Percentiles rank a stretch among this genome's conserved stretches.
phyloP scores from a whole-genome alignment of 306 rosid species.

The Castanea mollissima region DNA sequence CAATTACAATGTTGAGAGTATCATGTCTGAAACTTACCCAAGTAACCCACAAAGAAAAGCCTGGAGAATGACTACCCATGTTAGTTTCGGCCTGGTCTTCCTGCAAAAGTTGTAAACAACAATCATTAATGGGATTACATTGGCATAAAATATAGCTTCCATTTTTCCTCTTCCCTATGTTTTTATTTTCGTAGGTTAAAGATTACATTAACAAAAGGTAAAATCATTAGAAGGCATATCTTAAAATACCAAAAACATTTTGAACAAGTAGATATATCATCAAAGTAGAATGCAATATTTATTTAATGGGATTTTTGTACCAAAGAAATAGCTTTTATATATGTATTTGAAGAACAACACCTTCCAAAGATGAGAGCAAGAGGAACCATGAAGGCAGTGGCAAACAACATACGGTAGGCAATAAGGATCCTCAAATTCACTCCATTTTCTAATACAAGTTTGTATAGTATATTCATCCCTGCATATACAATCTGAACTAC shows the following conservation, averaged over 20 bases:
- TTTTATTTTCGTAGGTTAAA: too few species aligned
- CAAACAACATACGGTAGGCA: slow-evolving; percentile 53
- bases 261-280: too few species aligned
- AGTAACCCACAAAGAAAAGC: slow-evolving; percentile 54
- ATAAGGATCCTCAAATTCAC: slow-evolving; percentile 31
- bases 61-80: slow-evolving; percentile 47
- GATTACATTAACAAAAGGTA: too few species aligned
- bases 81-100: slow-evolving; percentile 46
- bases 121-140: background rate
- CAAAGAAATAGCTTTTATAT: background rate
- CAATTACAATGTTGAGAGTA: too few species aligned
- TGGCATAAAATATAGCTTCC: too few species aligned
- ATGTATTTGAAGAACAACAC: background rate
- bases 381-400: slow-evolving; percentile 36
- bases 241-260: too few species aligned
- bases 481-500: slow-evolving; percentile 32
- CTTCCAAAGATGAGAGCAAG: slow-evolving; percentile 38
- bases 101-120: slow-evolving; percentile 11
- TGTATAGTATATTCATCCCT: slow-evolving; percentile 30
- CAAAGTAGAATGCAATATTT: too few species aligned
- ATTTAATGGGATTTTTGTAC: too few species aligned
- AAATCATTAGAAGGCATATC: too few species aligned
- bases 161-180: too few species aligned
- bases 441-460: slow-evolving; percentile 33
- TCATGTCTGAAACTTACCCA: slow-evolving; percentile 40